phyloP scores from a whole-genome alignment of 768 basidiomycete species.

The Agrocybe chaxingu region DNA sequence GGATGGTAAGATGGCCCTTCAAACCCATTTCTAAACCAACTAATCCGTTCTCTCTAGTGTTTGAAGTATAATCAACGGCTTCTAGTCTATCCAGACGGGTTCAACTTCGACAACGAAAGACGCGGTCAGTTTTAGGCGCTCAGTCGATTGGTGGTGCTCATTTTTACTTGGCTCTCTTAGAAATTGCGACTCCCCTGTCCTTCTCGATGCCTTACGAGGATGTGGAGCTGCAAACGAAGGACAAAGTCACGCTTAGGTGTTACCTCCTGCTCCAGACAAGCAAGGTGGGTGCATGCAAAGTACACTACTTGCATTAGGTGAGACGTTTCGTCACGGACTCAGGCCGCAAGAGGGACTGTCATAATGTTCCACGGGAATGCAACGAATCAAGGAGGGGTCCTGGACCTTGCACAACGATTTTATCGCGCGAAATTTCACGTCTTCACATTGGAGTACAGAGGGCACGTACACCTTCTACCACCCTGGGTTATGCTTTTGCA shows the following conservation, averaged over 20 bases:
- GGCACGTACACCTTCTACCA: constrained; percentile 40
- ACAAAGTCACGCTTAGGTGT: constrained; percentile 13
- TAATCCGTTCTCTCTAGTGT: not conserved
- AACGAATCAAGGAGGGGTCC: constrained; percentile 70
- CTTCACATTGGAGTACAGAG: constrained; percentile 84
- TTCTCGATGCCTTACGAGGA: constrained; percentile 8
- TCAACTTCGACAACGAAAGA: constrained; percentile 1
- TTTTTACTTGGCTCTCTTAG: not conserved
- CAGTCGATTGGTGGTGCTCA: not conserved
- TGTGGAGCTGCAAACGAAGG: constrained; percentile 10
- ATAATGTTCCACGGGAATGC: constrained; percentile 88
- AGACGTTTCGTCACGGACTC: too few relatives aligned
- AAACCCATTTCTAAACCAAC: too few relatives aligned
- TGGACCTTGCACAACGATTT: constrained; percentile 59
- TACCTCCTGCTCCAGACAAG: constrained; percentile 3
- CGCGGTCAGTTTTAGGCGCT: not conserved
- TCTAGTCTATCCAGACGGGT: constrained; percentile 8
- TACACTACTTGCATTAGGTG: too few relatives aligned
- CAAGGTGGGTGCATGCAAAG: too few relatives aligned
- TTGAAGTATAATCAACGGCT: constrained; percentile 5
- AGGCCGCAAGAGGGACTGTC: constrained; percentile 42
- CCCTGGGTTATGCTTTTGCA: not conserved
- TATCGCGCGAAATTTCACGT: constrained; percentile 78
- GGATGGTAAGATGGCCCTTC: too few relatives aligned
- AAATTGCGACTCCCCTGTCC: not conserved